phyloP scores from a whole-genome alignment of 106 monocot species.

The Posidonia australis region DNA sequence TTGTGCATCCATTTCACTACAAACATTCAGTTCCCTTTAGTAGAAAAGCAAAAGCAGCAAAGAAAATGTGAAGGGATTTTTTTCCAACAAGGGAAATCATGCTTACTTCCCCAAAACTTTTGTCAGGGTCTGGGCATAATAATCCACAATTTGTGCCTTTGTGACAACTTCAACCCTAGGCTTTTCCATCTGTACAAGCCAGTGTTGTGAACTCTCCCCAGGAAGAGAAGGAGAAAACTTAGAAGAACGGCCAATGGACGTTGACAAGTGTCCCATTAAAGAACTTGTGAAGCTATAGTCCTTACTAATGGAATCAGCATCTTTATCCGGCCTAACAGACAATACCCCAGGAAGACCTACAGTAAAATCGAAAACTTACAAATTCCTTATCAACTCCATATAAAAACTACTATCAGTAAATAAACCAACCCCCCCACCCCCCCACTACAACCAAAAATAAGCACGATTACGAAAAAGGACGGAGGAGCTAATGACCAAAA shows the following conservation, averaged over 20 bases:
- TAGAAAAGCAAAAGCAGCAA: neutral
- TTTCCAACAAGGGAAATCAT: too few relatives aligned
- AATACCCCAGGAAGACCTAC: slow-evolving; percentile 51
- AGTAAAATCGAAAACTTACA: neutral
- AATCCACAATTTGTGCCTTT: slow-evolving; percentile 2
- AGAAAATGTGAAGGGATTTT: neutral
- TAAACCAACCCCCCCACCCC: neutral
- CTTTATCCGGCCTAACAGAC: slow-evolving; percentile 48
- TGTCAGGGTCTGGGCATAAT: slow-evolving; percentile 17
- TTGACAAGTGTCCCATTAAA: slow-evolving; percentile 12
- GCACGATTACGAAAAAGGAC: neutral
- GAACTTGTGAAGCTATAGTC: slow-evolving; percentile 23
- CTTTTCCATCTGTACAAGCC: slow-evolving; percentile 18
- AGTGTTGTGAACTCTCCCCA: too few relatives aligned
- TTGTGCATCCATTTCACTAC: slow-evolving; percentile 84
- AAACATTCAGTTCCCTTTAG: neutral
- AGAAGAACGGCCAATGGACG: slow-evolving; percentile 7
- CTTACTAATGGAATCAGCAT: slow-evolving; percentile 19
- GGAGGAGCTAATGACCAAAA: neutral
- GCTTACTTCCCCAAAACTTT: slow-evolving; percentile 69
- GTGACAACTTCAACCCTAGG: slow-evolving; percentile 82
- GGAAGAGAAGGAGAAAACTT: slow-evolving; percentile 19
- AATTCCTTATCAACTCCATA: neutral
- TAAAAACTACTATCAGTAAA: neutral
- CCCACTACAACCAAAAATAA: neutral